Conservation (phyloP, 768 basidiomycete genomes). For the Podaxis sp. region DNA sequence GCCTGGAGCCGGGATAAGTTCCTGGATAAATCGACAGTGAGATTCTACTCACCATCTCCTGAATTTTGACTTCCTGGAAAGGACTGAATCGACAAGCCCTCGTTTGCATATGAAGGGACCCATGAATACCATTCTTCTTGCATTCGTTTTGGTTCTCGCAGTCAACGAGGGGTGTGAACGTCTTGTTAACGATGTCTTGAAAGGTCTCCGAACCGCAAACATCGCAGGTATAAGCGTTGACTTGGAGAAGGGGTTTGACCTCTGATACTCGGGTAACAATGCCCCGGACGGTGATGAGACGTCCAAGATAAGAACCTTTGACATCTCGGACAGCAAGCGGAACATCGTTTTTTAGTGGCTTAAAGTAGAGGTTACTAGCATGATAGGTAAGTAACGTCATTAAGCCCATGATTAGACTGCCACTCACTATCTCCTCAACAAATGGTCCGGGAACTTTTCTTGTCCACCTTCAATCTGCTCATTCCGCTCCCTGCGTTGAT, state of each 20-base stretch:
- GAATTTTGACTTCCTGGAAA: slow-evolving; percentile 98
- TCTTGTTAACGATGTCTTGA: slow-evolving; percentile 92
- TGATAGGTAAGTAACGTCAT: not conserved
- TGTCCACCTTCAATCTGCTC: slow-evolving; percentile 72
- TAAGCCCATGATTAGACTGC: not conserved
- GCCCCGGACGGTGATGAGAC: slow-evolving; percentile 92
- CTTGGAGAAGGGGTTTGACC: slow-evolving; percentile 95
- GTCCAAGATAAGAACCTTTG: slow-evolving; percentile 82
- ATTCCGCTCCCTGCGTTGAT: slow-evolving; percentile 89
- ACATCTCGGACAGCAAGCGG: slow-evolving; percentile 92
- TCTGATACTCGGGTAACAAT: slow-evolving; percentile 99
- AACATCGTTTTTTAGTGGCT: slow-evolving; percentile 72
- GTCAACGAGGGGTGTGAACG: slow-evolving; percentile 84
- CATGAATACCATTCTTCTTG: slow-evolving; percentile 80
- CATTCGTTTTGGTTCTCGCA: slow-evolving; percentile 89
- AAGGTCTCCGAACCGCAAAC: slow-evolving; percentile 98
- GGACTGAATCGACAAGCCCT: slow-evolving; percentile 95
- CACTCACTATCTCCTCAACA: slow-evolving; percentile 93
- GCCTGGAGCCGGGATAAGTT: slow-evolving; percentile 49
- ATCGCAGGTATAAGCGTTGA: slow-evolving; percentile 98
- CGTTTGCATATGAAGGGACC: slow-evolving; percentile 97
- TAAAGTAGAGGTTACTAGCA: slow-evolving; percentile 89
- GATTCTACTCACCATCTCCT: slow-evolving; percentile 79
- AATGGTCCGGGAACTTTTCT: slow-evolving; percentile 84
- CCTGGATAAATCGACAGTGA: slow-evolving; percentile 1